Evolutionary conservation across 179 eudicot genomes (phyloP).

Genomic region (Camellia oleifera): DNA sequence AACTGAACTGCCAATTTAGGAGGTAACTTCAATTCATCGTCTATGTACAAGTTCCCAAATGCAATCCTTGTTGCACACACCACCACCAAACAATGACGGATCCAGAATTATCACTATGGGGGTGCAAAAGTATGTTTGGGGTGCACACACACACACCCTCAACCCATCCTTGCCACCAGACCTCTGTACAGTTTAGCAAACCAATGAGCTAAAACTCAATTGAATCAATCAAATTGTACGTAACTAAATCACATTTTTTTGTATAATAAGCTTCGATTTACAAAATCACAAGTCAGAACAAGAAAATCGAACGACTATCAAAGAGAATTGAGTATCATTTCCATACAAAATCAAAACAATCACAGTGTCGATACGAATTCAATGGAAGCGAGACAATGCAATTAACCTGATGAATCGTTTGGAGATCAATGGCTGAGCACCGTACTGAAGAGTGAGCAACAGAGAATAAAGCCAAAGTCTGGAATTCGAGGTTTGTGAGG

Average conservation of each 20-base stretch:
- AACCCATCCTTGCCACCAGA: too few species aligned
- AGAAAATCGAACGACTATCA: background rate
- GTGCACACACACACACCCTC: too few species aligned
- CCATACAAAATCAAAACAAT: background rate
- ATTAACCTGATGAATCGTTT: conserved; percentile 51
- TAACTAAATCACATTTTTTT: background rate
- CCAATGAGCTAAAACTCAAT: background rate
- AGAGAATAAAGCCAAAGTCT: conserved; percentile 48
- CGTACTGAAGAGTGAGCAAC: conserved; percentile 59
- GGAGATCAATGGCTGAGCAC: conserved; percentile 65
- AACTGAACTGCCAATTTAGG: too few species aligned
- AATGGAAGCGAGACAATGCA: background rate
- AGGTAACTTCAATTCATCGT: too few species aligned
- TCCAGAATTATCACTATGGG: too few species aligned
- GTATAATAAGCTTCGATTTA: background rate
- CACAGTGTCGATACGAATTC: background rate
- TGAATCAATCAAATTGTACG: background rate
- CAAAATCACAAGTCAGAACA: conserved; percentile 2
- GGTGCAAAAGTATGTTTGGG: too few species aligned
- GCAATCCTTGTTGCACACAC: too few species aligned
- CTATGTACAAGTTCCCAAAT: too few species aligned
- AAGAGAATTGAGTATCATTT: background rate
- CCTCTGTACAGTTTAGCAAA: too few species aligned
- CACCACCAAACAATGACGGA: too few species aligned
- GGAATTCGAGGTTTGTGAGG: conserved; percentile 3